Conservation (phyloP, 768 basidiomycete genomes). For the Tephrocybe sp. region DNA sequence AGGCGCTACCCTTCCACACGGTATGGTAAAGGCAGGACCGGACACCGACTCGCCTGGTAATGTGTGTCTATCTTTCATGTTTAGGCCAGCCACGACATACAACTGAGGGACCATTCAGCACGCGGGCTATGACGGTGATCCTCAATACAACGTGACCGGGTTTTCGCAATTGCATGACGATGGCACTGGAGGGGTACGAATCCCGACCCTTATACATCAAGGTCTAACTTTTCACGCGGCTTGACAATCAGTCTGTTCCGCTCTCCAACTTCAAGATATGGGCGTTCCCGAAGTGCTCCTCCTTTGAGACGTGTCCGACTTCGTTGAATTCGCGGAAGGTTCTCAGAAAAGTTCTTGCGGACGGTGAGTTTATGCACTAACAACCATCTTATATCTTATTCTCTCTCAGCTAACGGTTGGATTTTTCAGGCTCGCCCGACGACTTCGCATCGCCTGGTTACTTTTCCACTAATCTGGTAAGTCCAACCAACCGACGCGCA, state of each 20-base stretch:
- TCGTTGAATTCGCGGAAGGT: slow-evolving; percentile 45
- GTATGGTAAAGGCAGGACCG: slow-evolving; percentile 70
- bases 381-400: no score
- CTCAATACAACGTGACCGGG: slow-evolving; percentile 46
- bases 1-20: slow-evolving; percentile 68
- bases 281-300: slow-evolving; percentile 49
- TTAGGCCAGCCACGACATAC: not conserved
- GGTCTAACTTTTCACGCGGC: no score
- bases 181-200: slow-evolving; percentile 58
- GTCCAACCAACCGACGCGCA: no score
- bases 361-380: no score
- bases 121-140: slow-evolving; percentile 47
- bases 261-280: slow-evolving; percentile 66
- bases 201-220: not conserved
- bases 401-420: no score
- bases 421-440: slow-evolving; percentile 52
- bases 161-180: slow-evolving; percentile 66
- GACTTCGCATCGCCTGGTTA: slow-evolving; percentile 67
- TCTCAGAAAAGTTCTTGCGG: slow-evolving; percentile 42
- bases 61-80: slow-evolving; percentile 32
- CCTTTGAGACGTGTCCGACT: slow-evolving; percentile 54
- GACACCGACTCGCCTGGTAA: slow-evolving; percentile 67
- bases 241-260: slow-evolving; percentile 39
- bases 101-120: slow-evolving; percentile 29
- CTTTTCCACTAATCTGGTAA: slow-evolving; percentile 61